Conservation (phyloP, 2,329 filamentous ascomycete genomes). For the Chaetomium sp. region DNA sequence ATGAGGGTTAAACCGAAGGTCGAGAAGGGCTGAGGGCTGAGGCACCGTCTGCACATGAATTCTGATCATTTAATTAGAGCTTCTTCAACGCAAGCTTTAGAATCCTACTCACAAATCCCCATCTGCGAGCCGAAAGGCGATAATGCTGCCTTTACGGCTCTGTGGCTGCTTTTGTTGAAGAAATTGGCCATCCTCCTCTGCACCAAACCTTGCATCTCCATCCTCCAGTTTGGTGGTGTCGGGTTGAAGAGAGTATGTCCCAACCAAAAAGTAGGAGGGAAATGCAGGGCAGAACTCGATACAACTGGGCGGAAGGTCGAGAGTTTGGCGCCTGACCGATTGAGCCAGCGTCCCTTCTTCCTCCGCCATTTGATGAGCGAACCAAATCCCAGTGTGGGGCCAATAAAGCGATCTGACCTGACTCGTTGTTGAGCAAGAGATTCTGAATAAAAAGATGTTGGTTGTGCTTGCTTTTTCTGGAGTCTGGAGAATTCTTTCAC, state of each 20-base stretch:
- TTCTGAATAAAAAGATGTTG: background rate
- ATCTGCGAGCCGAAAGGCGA: slow-evolving; percentile 62
- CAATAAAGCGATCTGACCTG: background rate
- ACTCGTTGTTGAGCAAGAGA: background rate
- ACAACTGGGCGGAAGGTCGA: slow-evolving; percentile 75
- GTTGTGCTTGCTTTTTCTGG: slow-evolving; percentile 27
- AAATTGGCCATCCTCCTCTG: slow-evolving; percentile 34
- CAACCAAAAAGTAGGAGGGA: slow-evolving; percentile 71
- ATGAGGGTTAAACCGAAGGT: slow-evolving; percentile 75
- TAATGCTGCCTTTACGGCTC: slow-evolving; percentile 71
- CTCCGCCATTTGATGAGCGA: background rate
- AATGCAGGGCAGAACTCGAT: slow-evolving; percentile 70
- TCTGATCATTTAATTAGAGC: slow-evolving; percentile 43
- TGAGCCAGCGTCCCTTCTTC: slow-evolving; percentile 35
- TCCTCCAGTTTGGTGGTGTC: slow-evolving; percentile 24
- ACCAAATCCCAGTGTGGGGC: too few relatives aligned
- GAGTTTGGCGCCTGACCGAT: slow-evolving; percentile 52
- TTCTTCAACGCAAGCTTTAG: too few relatives aligned
- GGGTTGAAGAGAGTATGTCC: slow-evolving; percentile 77
- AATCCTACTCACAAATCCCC: slow-evolving; percentile 56
- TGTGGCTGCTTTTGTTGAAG: slow-evolving; percentile 49
- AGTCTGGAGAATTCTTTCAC: slow-evolving; percentile 19
- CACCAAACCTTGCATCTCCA: slow-evolving; percentile 30
- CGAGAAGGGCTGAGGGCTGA: slow-evolving; percentile 75
- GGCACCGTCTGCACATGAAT: slow-evolving; percentile 59